Percentiles rank a stretch among this genome's conserved stretches.
Evolutionary conservation across 768 basidiomycete genomes (phyloP).

Genomic region (Russula earlei): DNA sequence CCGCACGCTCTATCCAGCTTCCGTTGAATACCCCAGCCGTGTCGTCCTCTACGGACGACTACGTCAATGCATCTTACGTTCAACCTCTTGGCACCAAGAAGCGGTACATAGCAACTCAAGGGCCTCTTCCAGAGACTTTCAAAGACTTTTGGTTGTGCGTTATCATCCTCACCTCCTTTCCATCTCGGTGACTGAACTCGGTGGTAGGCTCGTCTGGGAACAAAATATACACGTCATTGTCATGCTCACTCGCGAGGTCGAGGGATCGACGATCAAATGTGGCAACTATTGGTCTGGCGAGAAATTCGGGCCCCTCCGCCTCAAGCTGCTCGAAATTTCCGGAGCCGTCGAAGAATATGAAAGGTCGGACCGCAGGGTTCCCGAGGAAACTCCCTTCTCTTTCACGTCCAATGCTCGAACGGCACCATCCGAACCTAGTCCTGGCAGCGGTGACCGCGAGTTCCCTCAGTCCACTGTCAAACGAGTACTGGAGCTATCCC

Average conservation of each 20-base stretch:
- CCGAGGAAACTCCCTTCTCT: conserved; percentile 29
- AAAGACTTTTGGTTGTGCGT: conserved; percentile 91
- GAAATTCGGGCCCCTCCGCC: conserved; percentile 59
- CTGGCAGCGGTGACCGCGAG: conserved; percentile 7
- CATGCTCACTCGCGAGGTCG: conserved; percentile 91
- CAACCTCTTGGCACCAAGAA: conserved; percentile 75
- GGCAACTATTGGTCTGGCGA: conserved; percentile 78
- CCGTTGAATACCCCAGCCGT: conserved; percentile 13
- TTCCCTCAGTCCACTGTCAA: conserved; percentile 36
- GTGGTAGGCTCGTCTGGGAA: conserved; percentile 73
- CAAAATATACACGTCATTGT: conserved; percentile 92
- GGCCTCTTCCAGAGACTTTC: conserved; percentile 83
- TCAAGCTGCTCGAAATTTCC: conserved; percentile 42
- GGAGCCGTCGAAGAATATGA: conserved; percentile 35
- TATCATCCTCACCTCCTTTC: neutral
- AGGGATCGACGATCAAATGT: conserved; percentile 84
- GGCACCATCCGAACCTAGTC: neutral
- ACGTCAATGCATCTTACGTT: conserved; percentile 92
- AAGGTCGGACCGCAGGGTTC: conserved; percentile 20
- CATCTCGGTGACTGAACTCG: neutral
- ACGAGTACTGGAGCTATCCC: conserved; percentile 59
- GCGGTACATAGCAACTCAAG: conserved; percentile 93
- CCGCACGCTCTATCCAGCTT: conserved; percentile 4
- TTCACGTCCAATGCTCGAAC: neutral
- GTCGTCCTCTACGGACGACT: conserved; percentile 57